Evolutionary conservation across 768 basidiomycete species (phyloP).

Genomic region (Rhizopogon vinicolor): DNA sequence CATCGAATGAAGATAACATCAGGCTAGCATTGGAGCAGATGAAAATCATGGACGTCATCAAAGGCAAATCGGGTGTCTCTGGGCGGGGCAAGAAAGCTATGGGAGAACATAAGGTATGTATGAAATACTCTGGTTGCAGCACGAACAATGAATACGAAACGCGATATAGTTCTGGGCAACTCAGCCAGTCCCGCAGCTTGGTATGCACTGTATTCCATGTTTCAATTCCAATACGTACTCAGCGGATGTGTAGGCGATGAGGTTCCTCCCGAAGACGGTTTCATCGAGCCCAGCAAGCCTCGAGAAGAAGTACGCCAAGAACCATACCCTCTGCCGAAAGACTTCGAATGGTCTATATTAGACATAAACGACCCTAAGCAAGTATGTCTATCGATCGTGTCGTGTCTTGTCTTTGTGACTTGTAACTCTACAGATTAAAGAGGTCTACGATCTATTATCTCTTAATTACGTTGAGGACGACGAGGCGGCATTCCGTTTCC

Average conservation of each 20-base stretch:
- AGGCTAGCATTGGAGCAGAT: conserved; percentile 68
- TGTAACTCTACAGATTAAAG: conserved; percentile 57
- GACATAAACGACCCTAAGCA: conserved; percentile 76
- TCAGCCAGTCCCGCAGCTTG: conserved; percentile 92
- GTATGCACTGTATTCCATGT: conserved; percentile 28
- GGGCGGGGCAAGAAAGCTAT: conserved; percentile 76
- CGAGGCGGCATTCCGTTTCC: conserved; percentile 93
- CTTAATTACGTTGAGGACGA: conserved; percentile 96
- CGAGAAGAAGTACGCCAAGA: conserved; percentile 81
- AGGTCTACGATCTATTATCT: conserved; percentile 88
- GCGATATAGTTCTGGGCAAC: conserved; percentile 86
- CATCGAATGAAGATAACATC: conserved; percentile 62
- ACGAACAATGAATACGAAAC: background rate
- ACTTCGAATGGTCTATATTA: conserved; percentile 87
- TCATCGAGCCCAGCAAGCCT: conserved; percentile 79
- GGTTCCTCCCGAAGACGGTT: conserved; percentile 71
- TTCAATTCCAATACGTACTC: background rate
- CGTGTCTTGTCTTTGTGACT: background rate
- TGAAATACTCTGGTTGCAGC: background rate
- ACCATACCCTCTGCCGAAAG: conserved; percentile 82
- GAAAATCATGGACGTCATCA: conserved; percentile 80
- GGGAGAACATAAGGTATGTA: conserved; percentile 81
- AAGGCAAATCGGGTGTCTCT: conserved; percentile 75
- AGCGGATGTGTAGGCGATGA: conserved; percentile 46
- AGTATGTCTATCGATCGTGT: conserved; percentile 34